These are phyloP conservation scores for Stromatinia cepivora DNA, from an alignment of 2,329 filamentous ascomycete genomes.

Conservation along the genomic window DNA sequence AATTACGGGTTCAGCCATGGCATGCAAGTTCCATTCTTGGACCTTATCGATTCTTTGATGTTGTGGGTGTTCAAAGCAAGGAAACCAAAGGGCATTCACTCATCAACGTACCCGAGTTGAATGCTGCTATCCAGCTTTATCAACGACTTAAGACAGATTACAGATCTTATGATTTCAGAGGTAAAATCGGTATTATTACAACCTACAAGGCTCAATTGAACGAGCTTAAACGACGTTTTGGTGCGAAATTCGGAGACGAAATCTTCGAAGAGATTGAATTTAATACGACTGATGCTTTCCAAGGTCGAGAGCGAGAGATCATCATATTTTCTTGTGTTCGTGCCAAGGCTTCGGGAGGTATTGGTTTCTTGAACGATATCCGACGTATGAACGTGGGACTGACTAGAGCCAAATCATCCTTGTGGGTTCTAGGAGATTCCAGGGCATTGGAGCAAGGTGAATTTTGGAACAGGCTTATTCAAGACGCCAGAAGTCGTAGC, in stretches of 20 bases:
- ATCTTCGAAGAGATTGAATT: slow-evolving; percentile 87
- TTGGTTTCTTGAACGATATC: slow-evolving; percentile 98
- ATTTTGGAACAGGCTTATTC: slow-evolving; percentile 86
- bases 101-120: slow-evolving; percentile 83
- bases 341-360: slow-evolving; percentile 87
- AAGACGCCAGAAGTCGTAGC: slow-evolving; percentile 73
- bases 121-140: slow-evolving; percentile 83
- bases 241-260: slow-evolving; percentile 66
- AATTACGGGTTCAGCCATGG: slow-evolving; percentile 77
- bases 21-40: slow-evolving; percentile 78
- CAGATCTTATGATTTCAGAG: slow-evolving; percentile 64
- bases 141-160: slow-evolving; percentile 76
- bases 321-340: slow-evolving; percentile 99
- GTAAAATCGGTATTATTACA: slow-evolving; percentile 95
- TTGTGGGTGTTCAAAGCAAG: slow-evolving; percentile 80
- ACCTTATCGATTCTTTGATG: slow-evolving; percentile 96
- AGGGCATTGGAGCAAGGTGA: slow-evolving; percentile 81
- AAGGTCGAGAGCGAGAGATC: slow-evolving; percentile 93
- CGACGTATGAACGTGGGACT: slow-evolving; percentile 99
- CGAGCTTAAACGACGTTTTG: slow-evolving; percentile 76
- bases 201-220: slow-evolving; percentile 93
- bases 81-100: slow-evolving; percentile 85
- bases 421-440: slow-evolving; percentile 96
- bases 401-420: slow-evolving; percentile 91
- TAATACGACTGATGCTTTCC: slow-evolving; percentile 98